phyloP scores from a whole-genome alignment of 306 rosid genomes.

The Malus asiatica region DNA sequence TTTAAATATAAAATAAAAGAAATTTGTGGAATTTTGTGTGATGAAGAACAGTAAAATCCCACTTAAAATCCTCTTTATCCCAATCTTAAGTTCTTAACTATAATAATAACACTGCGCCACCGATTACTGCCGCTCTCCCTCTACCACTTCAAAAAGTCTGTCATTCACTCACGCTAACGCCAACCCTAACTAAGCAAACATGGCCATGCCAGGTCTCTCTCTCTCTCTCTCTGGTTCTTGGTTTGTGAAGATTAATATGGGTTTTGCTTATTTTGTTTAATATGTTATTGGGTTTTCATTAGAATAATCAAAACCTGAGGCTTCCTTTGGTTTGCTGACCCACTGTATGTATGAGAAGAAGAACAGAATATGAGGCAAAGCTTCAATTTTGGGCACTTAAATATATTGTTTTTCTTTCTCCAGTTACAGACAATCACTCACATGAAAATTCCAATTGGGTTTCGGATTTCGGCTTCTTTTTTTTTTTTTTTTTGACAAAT shows the following conservation, averaged over 20 bases:
- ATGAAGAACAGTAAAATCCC: background rate
- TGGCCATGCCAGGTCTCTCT: slow-evolving; percentile 16
- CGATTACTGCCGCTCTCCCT: background rate
- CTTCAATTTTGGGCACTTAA: background rate
- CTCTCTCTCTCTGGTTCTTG: background rate
- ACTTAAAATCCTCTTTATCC: background rate
- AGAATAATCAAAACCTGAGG: background rate
- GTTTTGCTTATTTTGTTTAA: background rate
- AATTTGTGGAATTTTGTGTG: background rate
- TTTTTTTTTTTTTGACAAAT: background rate
- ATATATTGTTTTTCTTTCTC: background rate
- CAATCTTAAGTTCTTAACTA: background rate
- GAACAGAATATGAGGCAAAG: background rate
- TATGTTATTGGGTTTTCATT: slow-evolving; percentile 9
- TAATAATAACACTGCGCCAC: background rate
- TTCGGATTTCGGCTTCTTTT: background rate
- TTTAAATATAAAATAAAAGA: background rate
- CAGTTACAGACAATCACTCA: background rate
- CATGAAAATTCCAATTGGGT: background rate
- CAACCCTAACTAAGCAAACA: background rate
- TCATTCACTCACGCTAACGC: background rate
- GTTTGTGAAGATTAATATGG: background rate
- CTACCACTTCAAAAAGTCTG: background rate
- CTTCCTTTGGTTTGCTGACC: background rate
- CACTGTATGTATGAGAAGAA: background rate